Conservation (phyloP, 2,329 filamentous ascomycete species). For the Xylariaceae sp. region DNA sequence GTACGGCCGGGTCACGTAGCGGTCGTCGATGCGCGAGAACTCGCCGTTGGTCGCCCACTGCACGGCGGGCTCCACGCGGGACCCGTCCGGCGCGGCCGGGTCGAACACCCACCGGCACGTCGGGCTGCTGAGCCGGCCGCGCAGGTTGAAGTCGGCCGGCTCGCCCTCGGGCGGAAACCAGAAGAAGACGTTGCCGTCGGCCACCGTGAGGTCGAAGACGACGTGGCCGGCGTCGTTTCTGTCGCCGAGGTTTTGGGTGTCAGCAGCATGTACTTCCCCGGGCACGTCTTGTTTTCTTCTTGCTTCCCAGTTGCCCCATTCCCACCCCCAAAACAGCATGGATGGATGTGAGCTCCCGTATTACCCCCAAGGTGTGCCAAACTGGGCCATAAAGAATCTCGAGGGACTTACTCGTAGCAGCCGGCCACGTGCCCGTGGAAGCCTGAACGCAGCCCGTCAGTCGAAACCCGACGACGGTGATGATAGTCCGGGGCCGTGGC, state of each 20-base stretch:
- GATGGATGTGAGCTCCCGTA: no score
- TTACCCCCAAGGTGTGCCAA: no score
- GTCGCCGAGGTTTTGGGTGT: no score
- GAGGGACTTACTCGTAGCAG: constrained; percentile 42
- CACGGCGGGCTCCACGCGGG: constrained; percentile 28
- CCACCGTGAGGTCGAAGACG: constrained; percentile 35
- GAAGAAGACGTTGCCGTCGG: constrained; percentile 38
- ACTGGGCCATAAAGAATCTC: no score
- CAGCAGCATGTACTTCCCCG: no score
- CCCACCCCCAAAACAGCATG: no score
- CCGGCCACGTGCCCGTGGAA: constrained; percentile 41
- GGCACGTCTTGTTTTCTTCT: no score
- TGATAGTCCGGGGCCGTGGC: constrained; percentile 14
- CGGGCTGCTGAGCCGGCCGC: constrained; percentile 30
- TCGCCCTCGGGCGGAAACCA: constrained; percentile 33
- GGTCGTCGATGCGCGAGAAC: constrained; percentile 42
- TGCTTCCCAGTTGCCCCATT: no score
- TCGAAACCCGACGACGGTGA: no score
- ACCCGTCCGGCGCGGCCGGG: constrained; percentile 26
- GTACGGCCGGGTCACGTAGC: constrained; percentile 36
- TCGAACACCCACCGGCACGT: constrained; percentile 34
- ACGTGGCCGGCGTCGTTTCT: constrained; percentile 37
- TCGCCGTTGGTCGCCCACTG: constrained; percentile 37
- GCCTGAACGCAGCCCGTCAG: constrained; percentile 14
- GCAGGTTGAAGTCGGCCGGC: constrained; percentile 16